Base-by-base conservation (phyloP, 305 asterid genomes). In the Fraxinus sp. region DNA sequence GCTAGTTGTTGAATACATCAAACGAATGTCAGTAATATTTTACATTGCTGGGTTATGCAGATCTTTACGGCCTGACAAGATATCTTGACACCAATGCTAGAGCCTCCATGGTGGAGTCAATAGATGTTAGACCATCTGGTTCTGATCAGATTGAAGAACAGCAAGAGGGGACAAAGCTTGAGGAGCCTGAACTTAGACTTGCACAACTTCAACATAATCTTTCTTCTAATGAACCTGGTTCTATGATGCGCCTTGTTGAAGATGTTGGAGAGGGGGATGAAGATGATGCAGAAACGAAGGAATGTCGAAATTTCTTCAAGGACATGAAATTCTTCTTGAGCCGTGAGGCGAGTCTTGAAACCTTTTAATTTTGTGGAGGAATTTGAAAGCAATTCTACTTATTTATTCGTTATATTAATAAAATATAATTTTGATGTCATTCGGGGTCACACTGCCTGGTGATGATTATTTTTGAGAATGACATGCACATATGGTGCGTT, bases 41-140 rank as follows among this genome's bases (percentile, higher is more conserved):
- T 77, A 84, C 78, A 41, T 10, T 80, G 24, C 77, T 88, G 77
- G 77, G 78, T 41, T 85, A 14, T 89, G 89, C 98, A 96, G 99
- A 93, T 87, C 92, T 96, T n/a, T 96, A 96, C 90, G 98, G 98
- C 77, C 84, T 96, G 89, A 89, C 98, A 49, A 91, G 99, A 86
- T 90, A 88, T 83, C 86, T 96, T 76, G 97, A 92, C 83, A 93
- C 95, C 78, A 88, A 77, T 59, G 86, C 92, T 66, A 88, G 86
- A 83, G 82, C 88, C 79, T 87, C 91, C 70, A 77, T 87, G 66
- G 24, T 80, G 86, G 89, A 87, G 43, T 75, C 86, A 6, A 81
- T 81, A 79, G 85, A 89, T 71, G 73, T 83, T 82, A 66, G 83
- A 41, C 78, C 87, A 33, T 75, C 93, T 52, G 93, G 70, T 43